Evolutionary conservation across 2,329 filamentous ascomycete genomes (phyloP).

Genomic region (Colletotrichum paranaense): DNA sequence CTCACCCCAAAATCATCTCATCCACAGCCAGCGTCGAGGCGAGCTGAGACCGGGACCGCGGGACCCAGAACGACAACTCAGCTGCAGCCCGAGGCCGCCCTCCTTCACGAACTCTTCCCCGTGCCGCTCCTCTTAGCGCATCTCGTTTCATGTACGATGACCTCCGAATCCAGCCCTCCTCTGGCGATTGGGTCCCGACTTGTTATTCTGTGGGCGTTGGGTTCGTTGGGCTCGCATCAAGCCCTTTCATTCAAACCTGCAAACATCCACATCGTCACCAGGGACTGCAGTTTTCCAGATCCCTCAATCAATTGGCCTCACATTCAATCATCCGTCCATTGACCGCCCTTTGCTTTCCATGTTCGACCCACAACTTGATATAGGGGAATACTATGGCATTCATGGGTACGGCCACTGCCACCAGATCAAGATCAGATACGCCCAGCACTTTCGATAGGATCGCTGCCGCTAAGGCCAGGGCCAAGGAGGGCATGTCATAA

Average conservation of each 20-base stretch:
- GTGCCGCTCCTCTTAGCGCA: constrained; percentile 7
- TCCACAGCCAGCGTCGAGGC: neutral
- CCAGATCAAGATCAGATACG: constrained; percentile 10
- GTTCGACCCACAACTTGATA: constrained; percentile 5
- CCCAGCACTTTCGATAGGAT: constrained; percentile 4
- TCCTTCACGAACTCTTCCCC: constrained; percentile 21
- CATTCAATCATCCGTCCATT: constrained; percentile 8
- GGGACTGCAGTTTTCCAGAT: constrained; percentile 5
- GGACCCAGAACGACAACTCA: neutral
- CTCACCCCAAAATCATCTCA: neutral
- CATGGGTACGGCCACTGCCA: neutral
- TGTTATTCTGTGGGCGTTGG: constrained; percentile 18
- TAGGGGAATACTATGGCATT: constrained; percentile 1
- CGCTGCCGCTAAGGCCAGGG: neutral
- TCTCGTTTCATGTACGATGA: constrained; percentile 12
- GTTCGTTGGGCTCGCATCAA: constrained; percentile 31
- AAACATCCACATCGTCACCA: constrained; percentile 19
- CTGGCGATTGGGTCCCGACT: constrained; percentile 19
- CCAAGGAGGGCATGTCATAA: constrained; percentile 24
- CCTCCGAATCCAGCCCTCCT: constrained; percentile 14
- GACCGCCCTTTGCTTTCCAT: constrained; percentile 32
- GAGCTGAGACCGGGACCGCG: neutral
- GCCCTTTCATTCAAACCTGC: constrained; percentile 14
- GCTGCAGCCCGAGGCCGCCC: constrained; percentile 16
- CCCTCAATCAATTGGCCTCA: constrained; percentile 8